Evolutionary conservation across 768 basidiomycete genomes (phyloP), one percentile per base, ranked within the genome.

Genomic region (Phallus indusiatus): DNA sequence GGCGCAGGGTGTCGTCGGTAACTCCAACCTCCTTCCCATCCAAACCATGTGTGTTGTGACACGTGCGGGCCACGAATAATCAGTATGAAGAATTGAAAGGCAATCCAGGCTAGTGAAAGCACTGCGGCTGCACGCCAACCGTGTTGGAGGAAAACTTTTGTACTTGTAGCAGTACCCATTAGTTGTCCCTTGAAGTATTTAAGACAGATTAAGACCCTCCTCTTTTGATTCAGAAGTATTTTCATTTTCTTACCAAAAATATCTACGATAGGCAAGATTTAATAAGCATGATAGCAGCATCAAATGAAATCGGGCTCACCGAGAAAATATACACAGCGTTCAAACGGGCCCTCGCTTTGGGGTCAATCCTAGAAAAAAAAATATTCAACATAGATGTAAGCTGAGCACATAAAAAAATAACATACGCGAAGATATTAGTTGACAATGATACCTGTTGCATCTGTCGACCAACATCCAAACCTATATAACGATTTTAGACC

Each of bases 311-410:
- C 5, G 9, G 35, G 68, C 78, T 62, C 66, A 85, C 86, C 1
- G 83, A 82, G 55, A 92, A 74, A 50, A 93, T 79, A 49, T 83
- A 75, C 48, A 90, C 78, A 1, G 90, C 89, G 63, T 93, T 92
- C 11, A 94, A 64, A 33, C 90, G 78, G 5, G 90, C 79, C 50
- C 85, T 72, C 2, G 87, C 86, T 47, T 72, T 65, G 1, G 72
- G 65, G 60, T 72, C 68, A 20, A 75, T 65, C 28, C 60, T 74
- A 57, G 28, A 28, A 28, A 28, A 28, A 7, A 28, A 28, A 7
- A 3, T 28, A 28, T 28, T n/a, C n/a, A n/a, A 71, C 21, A 18
- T 53, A 11, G 33, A 33, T 47, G 8, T 11, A 24, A 49, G 11
- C 54, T 20, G 2, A 33, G 20, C 24, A 16, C 47, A 55, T 24